Evolutionary conservation across 768 basidiomycete species (phyloP).

Genomic region (Pulveroboletus ravenelii): DNA sequence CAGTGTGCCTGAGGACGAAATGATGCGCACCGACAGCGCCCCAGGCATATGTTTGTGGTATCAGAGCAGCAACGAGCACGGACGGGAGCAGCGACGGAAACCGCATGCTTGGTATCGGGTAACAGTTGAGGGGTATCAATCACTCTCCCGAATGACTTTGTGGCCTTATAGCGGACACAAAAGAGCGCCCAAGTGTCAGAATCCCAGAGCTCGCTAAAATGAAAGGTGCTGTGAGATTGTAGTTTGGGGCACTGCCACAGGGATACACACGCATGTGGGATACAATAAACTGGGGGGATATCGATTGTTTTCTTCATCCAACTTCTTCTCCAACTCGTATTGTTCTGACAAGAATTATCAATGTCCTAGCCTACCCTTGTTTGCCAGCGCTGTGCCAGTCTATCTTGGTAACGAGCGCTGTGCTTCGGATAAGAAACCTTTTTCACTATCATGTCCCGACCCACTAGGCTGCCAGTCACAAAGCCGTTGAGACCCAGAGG

Average conservation of each 20-base stretch:
- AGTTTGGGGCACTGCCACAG: constrained; percentile 5
- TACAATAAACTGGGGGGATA: too few species aligned
- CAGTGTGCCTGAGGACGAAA: neutral
- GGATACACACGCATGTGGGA: neutral
- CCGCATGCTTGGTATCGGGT: constrained; percentile 22
- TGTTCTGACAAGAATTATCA: too few species aligned
- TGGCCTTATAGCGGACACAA: constrained; percentile 2
- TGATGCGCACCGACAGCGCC: constrained; percentile 34
- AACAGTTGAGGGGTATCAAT: neutral
- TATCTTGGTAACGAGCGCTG: too few species aligned
- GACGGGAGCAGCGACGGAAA: constrained; percentile 10
- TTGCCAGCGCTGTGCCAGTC: too few species aligned
- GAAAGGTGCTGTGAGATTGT: neutral
- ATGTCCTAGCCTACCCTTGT: too few species aligned
- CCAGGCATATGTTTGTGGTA: constrained; percentile 35
- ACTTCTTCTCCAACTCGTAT: too few species aligned
- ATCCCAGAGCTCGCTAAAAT: constrained; percentile 12
- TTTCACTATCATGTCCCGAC: too few species aligned
- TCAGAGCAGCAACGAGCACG: constrained; percentile 13
- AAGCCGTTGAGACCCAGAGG: too few species aligned
- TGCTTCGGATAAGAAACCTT: too few species aligned
- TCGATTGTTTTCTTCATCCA: too few species aligned
- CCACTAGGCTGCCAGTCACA: too few species aligned
- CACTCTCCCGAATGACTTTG: neutral
- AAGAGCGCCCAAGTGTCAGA: neutral